These are phyloP conservation scores for Coleophoma cylindrospora DNA, from an alignment of 2,329 filamentous ascomycete species.

Conservation along the genomic window DNA sequence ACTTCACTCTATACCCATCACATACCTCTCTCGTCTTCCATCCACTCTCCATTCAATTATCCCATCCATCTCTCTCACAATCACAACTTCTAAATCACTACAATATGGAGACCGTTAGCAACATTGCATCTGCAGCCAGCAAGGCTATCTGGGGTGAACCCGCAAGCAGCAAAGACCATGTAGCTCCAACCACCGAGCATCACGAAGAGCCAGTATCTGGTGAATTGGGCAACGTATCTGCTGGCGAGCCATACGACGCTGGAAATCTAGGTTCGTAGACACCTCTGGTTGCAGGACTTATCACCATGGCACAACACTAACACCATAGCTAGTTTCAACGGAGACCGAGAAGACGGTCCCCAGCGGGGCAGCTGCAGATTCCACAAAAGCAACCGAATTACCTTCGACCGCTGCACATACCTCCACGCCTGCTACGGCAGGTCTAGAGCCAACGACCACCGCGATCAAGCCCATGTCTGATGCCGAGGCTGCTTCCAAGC, in stretches of 20 bases:
- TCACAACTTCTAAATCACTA: background rate
- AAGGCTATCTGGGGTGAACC: slow-evolving; percentile 37
- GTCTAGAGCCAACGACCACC: too few relatives aligned
- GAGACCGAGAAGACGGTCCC: background rate
- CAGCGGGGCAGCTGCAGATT: background rate
- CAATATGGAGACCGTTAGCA: slow-evolving; percentile 61
- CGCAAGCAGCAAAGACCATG: background rate
- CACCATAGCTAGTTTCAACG: background rate
- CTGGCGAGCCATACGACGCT: slow-evolving; percentile 71
- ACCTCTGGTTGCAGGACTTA: too few relatives aligned
- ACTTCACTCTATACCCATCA: too few relatives aligned
- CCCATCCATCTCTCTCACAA: too few relatives aligned
- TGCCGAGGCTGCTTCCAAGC: too few relatives aligned
- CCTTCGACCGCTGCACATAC: too few relatives aligned
- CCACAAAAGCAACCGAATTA: too few relatives aligned
- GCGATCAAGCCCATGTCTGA: too few relatives aligned
- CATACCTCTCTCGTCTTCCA: too few relatives aligned
- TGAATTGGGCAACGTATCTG: slow-evolving; percentile 58
- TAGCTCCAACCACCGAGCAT: slow-evolving; percentile 5
- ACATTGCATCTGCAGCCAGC: slow-evolving; percentile 39
- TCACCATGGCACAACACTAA: background rate
- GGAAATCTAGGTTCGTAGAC: slow-evolving; percentile 59
- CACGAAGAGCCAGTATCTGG: slow-evolving; percentile 66
- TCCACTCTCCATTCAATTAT: too few relatives aligned
- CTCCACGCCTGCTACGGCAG: too few relatives aligned